These are phyloP conservation scores for Boletus barrowsii DNA, from an alignment of 768 basidiomycete species.

Conservation along the genomic window DNA sequence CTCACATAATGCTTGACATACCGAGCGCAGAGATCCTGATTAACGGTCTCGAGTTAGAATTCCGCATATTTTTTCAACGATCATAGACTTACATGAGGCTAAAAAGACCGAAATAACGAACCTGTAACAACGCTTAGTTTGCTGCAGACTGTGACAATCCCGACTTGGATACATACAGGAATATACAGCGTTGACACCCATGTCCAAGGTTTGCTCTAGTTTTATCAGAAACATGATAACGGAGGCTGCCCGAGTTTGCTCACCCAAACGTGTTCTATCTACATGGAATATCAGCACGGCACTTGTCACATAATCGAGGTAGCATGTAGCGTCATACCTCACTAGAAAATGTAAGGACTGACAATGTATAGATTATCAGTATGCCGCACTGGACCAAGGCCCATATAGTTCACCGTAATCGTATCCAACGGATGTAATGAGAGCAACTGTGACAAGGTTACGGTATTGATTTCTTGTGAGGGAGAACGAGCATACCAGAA, in stretches of 20 bases:
- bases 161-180: neutral
- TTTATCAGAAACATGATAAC: neutral
- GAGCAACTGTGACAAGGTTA: too few relatives aligned
- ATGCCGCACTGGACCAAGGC: neutral
- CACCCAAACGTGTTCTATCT: slow-evolving; percentile 14
- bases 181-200: slow-evolving; percentile 8
- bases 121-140: neutral
- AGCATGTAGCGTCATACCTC: neutral
- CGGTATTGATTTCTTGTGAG: too few relatives aligned
- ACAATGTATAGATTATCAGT: neutral
- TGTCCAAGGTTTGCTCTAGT: slow-evolving; percentile 8
- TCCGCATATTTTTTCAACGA: neutral
- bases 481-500: too few relatives aligned
- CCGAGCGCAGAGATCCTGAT: neutral
- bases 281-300: neutral
- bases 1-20: neutral
- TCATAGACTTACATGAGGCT: neutral
- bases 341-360: neutral
- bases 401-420: neutral
- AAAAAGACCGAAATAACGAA: slow-evolving; percentile 8
- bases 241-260: neutral
- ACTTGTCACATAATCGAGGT: neutral
- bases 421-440: neutral
- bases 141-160: neutral
- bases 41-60: neutral